Evolutionary conservation across 2,329 filamentous ascomycete species (phyloP), one percentile per base, ranked within the genome.

Genomic region (Rutstroemia sydowiana): DNA sequence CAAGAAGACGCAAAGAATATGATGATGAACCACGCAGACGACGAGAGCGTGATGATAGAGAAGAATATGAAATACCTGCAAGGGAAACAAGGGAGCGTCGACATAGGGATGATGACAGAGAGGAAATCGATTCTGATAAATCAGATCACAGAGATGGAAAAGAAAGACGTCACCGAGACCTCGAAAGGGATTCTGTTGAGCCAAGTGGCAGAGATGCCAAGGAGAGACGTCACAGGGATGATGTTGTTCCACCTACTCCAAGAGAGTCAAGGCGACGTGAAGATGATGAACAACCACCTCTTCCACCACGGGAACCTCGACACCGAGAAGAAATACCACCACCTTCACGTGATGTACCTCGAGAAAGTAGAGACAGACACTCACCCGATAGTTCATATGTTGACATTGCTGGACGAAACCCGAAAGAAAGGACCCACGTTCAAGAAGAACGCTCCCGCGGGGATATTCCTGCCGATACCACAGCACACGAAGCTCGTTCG

Each of bases 381-480:
- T 56, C 57, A n/a, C 47, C 57, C 23, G 46, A 59, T 20, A 44
- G 48, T 21, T 36, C 44, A 3, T 48, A 53, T 21, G 36, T 60
- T 18, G 60, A 65, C 53, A 55, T 52, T 62, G 69, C 23, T 62
- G 65, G 43, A 57, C 69, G 71, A 28, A 21, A 69, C n/a, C 71
- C 77, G 72, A 42, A 79, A 56, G 78, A 82, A 37, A 64, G 68
- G 0, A 65, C 70, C 14, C n/a, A 28, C 16, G 66, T 71, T 6
- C 70, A 52, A 26, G 56, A 59, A 40, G 60, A 61, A 10, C 51
- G 56, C 36, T 45, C 57, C 55, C 50, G 56, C 37, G 59, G 61
- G 36, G 48, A 37, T 18, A 37, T 49, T 6, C 45, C 58, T 14
- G 16, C 49, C 16, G 55, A 40, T 16, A 58, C 57, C 20, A 44